Base-by-base conservation (phyloP, 345 rosid genomes). In the Acer yangbiense region DNA sequence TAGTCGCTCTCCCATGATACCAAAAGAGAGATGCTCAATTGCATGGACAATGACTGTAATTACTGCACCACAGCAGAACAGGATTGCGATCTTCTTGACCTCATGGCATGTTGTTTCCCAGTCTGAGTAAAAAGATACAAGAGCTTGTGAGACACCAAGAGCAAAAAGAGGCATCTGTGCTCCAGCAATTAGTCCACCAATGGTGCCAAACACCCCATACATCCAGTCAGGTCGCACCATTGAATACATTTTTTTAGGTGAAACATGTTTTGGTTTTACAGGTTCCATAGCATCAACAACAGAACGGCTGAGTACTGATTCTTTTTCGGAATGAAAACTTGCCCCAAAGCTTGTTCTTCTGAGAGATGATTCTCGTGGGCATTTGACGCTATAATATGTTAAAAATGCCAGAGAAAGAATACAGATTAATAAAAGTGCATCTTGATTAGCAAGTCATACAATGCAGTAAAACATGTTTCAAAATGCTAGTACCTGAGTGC, bases 101-200 rank as follows among this genome's bases (percentile, higher is more conserved):
- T 95, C 99, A 21, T 66, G 90, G 60, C 84, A 81, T 1, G 92
- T 88, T 23, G 85, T 85, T 9, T 86, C 97, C 99, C 99, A 95
- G 81, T 79, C 91, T 89, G 83, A 83, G 87, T 95, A 95, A 77
- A 77, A 89, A 20, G 99, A 68, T 55, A 95, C 98, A 64, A 95
- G 94, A 62, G 98, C 96, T 70, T 94, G 97, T 25, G 99, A 88
- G 79, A 95, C 91, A 7, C 99, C 99, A 68, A 95, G 95, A 6
- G 99, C 99, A 35, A 95, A 95, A 58, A 95, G 93, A 4, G 99
- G 99, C 99, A 94, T 92, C 82, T 87, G 93, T 32, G 99, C 88
- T 84, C 99, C 99, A 21, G 97, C 91, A 50, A 90, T 80, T 2
- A 95, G 85, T 25, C 97, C 98, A 65, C 90, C 77, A 27, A 92